Base-by-base conservation (phyloP, 2,329 filamentous ascomycete species). In the Aspergillus sojae region DNA sequence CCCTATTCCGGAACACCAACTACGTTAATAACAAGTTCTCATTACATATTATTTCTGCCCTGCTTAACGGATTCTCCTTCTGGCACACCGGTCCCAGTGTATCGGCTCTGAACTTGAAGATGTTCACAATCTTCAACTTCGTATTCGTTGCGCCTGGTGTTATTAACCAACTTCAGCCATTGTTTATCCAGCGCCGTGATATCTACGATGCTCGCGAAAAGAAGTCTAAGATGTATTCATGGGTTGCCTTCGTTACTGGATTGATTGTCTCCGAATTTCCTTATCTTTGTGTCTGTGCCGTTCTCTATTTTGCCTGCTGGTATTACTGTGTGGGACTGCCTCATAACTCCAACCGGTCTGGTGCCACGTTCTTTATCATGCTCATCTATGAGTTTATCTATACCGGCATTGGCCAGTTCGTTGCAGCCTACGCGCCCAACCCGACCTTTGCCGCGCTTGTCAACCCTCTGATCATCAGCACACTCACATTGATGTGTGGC, bases 351-450 rank as follows among this genome's bases (percentile, higher is more conserved):
- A 69, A 70, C 63, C 74, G 72, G 56, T 71, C 74, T 10, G 75
- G 75, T 4, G 69, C 68, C 69, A 84, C 88, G 7, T 93, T 89
- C 79, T 80, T 93, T 34, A 91, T 94, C 85, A 87, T 86, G 11
- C 76, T 93, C 65, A 82, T 93, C 1, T 92, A 92, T 78, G 91
- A 88, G 78, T 78, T 92, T 26, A 91, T 92, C 79, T 86, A 88
- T 75, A 85, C 84, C 30, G 87, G 82, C 70, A 93, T 89, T 86
- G 91, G 89, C 19, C 91, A 92, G 75, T 93, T 90, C 86, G 90
- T 94, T 68, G 89, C 88, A 64, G 90, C 91, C 0, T 92, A 92
- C 74, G 89, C 90, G 0, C 90, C 78, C 45, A 82, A 81, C 65
- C 79, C 91, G 0, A 87, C 83, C 62, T 91, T 92, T 74, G 90